Evolutionary conservation across 495 filamentous ascomycete species (phyloP).

Genomic region (Trichoderma parareesei): DNA sequence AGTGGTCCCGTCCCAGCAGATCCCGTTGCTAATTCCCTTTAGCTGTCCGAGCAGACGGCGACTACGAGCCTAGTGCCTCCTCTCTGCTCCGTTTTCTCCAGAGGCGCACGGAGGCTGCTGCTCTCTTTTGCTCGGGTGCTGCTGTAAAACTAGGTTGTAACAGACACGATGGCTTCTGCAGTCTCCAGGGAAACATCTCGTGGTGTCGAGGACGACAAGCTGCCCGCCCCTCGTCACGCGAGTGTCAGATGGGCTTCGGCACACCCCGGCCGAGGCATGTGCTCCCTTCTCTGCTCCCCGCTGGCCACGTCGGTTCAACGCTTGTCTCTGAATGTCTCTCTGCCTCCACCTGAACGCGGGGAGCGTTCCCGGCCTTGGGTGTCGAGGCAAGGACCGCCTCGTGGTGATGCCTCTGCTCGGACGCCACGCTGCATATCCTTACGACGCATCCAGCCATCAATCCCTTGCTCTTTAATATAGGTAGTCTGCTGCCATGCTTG

Average conservation of each 20-base stretch:
- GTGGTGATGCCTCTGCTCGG: background rate
- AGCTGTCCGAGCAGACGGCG: conserved; percentile 4
- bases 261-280: background rate
- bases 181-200: background rate
- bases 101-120: background rate
- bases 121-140: background rate
- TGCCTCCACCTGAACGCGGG: background rate
- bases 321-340: background rate
- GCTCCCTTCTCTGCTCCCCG: conserved; percentile 2
- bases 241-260: background rate
- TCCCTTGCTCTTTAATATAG: no score
- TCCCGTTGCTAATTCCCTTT: background rate
- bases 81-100: conserved; percentile 1
- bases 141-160: background rate
- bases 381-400: background rate
- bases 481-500: background rate
- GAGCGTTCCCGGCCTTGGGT: background rate
- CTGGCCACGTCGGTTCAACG: conserved; percentile 2
- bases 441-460: no score
- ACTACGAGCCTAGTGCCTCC: background rate
- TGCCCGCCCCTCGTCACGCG: no score
- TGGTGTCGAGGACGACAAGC: no score
- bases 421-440: no score
- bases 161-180: no score
- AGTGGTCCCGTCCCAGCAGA: conserved; percentile 4